Percentiles rank a stretch among this genome's conserved stretches.
Conservation (phyloP, 192 early-diverging fungal species). For the Coemansia asiatica region DNA sequence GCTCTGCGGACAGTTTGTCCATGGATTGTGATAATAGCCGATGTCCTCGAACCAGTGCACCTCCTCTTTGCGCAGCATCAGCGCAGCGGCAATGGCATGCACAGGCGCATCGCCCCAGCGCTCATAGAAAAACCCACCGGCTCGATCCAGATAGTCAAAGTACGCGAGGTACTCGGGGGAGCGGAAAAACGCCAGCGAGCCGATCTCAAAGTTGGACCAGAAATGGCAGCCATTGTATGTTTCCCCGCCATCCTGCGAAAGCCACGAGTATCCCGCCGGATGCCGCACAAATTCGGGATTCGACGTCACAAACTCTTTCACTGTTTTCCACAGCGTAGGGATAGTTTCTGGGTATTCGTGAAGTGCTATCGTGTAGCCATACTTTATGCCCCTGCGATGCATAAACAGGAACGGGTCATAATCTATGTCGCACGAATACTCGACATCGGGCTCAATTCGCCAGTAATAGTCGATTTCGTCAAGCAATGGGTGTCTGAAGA, state of each 20-base stretch:
- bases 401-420: conserved; percentile 84
- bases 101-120: too few relatives aligned
- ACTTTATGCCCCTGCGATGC: conserved; percentile 74
- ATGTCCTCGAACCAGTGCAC: conserved; percentile 74
- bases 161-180: conserved; percentile 65
- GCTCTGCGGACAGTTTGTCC: conserved; percentile 48
- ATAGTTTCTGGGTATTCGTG: conserved; percentile 71
- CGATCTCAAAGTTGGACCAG: conserved; percentile 89
- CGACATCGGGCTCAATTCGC: conserved; percentile 83
- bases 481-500: conserved; percentile 71
- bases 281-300: conserved; percentile 57
- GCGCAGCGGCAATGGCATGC: conserved; percentile 62
- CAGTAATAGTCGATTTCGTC: conserved; percentile 81
- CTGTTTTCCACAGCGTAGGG: conserved; percentile 69
- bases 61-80: conserved; percentile 58
- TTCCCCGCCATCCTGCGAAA: conserved; percentile 57
- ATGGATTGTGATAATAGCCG: conserved; percentile 65
- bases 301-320: conserved; percentile 55
- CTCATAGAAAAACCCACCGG: too few relatives aligned
- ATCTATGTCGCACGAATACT: conserved; percentile 77
- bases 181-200: conserved; percentile 62
- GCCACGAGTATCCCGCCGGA: conserved; percentile 52
- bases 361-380: conserved; percentile 77
- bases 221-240: conserved; percentile 83
- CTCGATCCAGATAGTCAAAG: conserved; percentile 70